Percentiles rank a stretch among this genome's conserved stretches.
Evolutionary conservation across 371 early-diverging fungal species (phyloP).

Genomic region (Coemansia sp.): DNA sequence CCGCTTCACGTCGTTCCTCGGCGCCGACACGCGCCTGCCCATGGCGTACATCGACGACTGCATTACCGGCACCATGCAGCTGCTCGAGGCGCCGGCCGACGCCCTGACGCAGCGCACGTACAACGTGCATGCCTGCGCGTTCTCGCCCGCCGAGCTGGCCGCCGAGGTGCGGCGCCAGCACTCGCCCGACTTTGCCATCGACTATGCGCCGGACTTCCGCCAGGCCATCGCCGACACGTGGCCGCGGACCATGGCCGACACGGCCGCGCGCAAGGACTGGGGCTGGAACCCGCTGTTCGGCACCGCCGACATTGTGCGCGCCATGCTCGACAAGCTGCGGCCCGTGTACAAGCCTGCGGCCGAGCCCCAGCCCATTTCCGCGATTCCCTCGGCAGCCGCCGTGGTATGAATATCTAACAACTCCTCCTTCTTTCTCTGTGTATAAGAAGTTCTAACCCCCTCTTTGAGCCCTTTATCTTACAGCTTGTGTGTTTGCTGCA

Average conservation of each 20-base stretch:
- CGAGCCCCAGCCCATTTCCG: background rate
- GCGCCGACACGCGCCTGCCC: conserved; percentile 55
- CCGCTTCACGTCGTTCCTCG: conserved; percentile 57
- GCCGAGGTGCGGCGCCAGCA: conserved; percentile 54
- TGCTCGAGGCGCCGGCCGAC: conserved; percentile 53
- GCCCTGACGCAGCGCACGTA: conserved; percentile 56
- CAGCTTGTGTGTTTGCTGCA: conserved; percentile 15
- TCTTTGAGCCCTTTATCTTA: background rate
- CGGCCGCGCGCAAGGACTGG: conserved; percentile 58
- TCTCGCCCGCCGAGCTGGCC: conserved; percentile 57
- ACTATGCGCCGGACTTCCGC: conserved; percentile 61
- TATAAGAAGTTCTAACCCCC: no score
- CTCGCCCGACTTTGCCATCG: conserved; percentile 54
- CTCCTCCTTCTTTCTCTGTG: no score
- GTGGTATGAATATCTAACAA: background rate
- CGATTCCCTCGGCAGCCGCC: background rate
- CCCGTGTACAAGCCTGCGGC: conserved; percentile 27
- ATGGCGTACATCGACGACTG: conserved; percentile 67
- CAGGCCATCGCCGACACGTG: conserved; percentile 64
- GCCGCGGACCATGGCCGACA: conserved; percentile 60
- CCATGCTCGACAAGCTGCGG: conserved; percentile 47
- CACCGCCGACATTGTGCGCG: conserved; percentile 49
- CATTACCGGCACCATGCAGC: conserved; percentile 59
- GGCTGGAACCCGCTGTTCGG: conserved; percentile 60
- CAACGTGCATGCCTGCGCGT: conserved; percentile 60